Evolutionary conservation across 768 basidiomycete species (phyloP), one percentile per base, ranked within the genome.

Genomic region (Lactarius hengduanensis): DNA sequence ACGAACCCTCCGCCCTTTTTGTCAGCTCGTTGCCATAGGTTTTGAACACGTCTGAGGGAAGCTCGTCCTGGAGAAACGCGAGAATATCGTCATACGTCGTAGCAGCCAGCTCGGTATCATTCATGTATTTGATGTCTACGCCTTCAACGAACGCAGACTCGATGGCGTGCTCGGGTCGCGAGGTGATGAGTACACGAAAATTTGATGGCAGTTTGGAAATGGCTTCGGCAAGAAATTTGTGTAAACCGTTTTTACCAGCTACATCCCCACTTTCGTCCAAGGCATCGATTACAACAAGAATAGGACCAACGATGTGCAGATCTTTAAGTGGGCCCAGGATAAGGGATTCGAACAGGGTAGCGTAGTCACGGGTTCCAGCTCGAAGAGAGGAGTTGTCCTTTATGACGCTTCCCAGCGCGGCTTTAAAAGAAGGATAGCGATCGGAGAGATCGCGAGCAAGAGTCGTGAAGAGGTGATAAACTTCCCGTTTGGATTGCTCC

Each of bases 251-350:
- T 26, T 9, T 13, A 8, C 38, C 40, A 43, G 38, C 16, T 41
- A 8, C 36, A 18, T 59, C 58, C 15, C n/a, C 58, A 20, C 58
- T 40, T 7, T 59, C 58, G 18, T 59, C 58, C 13, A 59, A 11
- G 22, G 38, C 58, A 30, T 59, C 58, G 38, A 59, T 59, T 11
- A 59, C 40, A 15, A 59, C 28, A 8, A 59, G 40, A 22, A 59
- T 43, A 9, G 58, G 58, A 9, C 38, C 38, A 11, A 30, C 58
- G 18, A 59, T 28, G 34, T 41, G 58, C 13, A 59, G 28, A 26
- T 28, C 38, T 26, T 43, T 40, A 0, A 59, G 40, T 26, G 58
- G 58, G 4, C 30, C 26, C 15, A 40, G n/a, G 38, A 59, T 16
- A 15, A 59, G 41, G 26, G n/a, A 30, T 28, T 59, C 20, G 18